These are phyloP conservation scores for Candida rishiriensis DNA, from an alignment of 805 yeast genomes.

Conservation along the genomic window DNA sequence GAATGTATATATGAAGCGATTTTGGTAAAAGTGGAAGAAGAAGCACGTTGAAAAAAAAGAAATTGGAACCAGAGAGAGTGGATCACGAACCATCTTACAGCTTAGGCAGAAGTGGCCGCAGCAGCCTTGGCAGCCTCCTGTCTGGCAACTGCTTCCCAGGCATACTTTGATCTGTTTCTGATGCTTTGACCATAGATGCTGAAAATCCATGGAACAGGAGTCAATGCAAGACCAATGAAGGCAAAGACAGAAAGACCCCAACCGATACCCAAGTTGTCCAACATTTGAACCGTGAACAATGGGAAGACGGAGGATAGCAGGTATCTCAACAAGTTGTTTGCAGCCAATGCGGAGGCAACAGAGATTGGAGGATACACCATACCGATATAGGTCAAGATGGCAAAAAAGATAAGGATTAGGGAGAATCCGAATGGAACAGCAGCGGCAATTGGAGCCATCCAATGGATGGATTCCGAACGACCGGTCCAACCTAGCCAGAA, in stretches of 20 bases:
- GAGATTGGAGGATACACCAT: constrained; percentile 68
- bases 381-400: constrained; percentile 64
- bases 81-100: too few relatives aligned
- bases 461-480: constrained; percentile 47
- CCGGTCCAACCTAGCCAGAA: constrained; percentile 86
- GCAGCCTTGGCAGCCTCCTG: constrained; percentile 9
- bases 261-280: constrained; percentile 58
- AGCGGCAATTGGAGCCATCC: constrained; percentile 73
- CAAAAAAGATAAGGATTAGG: constrained; percentile 64
- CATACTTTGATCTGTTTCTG: constrained; percentile 54
- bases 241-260: constrained; percentile 77
- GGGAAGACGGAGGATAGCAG: constrained; percentile 77
- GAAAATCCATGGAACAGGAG: constrained; percentile 74
- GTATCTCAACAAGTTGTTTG: constrained; percentile 77
- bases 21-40: too few relatives aligned
- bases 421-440: constrained; percentile 81
- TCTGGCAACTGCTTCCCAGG: constrained; percentile 44
- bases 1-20: too few relatives aligned
- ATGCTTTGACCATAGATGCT: constrained; percentile 52
- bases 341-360: constrained; percentile 87
- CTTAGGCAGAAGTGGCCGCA: constrained; percentile 1
- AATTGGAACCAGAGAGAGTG: too few relatives aligned
- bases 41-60: too few relatives aligned
- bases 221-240: constrained; percentile 61
- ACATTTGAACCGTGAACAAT: constrained; percentile 82